These are phyloP conservation scores for Fusarium longipes DNA, from an alignment of 2,329 filamentous ascomycete species.

Conservation along the genomic window DNA sequence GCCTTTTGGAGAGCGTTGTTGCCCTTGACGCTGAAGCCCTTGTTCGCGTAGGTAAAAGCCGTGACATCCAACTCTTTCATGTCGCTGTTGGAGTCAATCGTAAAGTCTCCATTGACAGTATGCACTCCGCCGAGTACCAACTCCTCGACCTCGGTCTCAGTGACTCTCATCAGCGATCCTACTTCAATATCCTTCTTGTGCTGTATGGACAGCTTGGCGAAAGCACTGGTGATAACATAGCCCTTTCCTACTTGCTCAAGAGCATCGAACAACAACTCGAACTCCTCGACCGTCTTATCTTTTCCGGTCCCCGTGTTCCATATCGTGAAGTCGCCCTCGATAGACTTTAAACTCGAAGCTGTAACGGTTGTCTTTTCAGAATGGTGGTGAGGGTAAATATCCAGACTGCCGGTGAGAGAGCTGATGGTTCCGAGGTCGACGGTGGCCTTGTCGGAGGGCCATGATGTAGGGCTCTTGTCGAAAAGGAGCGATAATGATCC, in stretches of 20 bases:
- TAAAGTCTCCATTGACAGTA: slow-evolving; percentile 43
- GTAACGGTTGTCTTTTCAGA: slow-evolving; percentile 43
- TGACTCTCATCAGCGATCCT: slow-evolving; percentile 41
- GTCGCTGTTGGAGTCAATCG: slow-evolving; percentile 40
- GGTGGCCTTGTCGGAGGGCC: slow-evolving; percentile 39
- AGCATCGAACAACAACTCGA: slow-evolving; percentile 37
- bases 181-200: slow-evolving; percentile 37
- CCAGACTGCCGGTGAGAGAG: slow-evolving; percentile 40
- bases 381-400: slow-evolving; percentile 43
- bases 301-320: slow-evolving; percentile 39
- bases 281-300: slow-evolving; percentile 24
- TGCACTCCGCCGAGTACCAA: slow-evolving; percentile 40
- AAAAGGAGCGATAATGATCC: slow-evolving; percentile 46
- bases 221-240: slow-evolving; percentile 43
- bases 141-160: slow-evolving; percentile 35
- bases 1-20: slow-evolving; percentile 37
- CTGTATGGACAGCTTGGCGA: slow-evolving; percentile 35
- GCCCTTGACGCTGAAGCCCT: slow-evolving; percentile 39
- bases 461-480: slow-evolving; percentile 39
- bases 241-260: slow-evolving; percentile 37
- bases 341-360: slow-evolving; percentile 36
- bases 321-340: slow-evolving; percentile 42
- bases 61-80: slow-evolving; percentile 34
- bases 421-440: slow-evolving; percentile 43
- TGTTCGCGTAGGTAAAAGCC: slow-evolving; percentile 36